phyloP scores from a whole-genome alignment of 768 basidiomycete species.

The Trametes maxima region DNA sequence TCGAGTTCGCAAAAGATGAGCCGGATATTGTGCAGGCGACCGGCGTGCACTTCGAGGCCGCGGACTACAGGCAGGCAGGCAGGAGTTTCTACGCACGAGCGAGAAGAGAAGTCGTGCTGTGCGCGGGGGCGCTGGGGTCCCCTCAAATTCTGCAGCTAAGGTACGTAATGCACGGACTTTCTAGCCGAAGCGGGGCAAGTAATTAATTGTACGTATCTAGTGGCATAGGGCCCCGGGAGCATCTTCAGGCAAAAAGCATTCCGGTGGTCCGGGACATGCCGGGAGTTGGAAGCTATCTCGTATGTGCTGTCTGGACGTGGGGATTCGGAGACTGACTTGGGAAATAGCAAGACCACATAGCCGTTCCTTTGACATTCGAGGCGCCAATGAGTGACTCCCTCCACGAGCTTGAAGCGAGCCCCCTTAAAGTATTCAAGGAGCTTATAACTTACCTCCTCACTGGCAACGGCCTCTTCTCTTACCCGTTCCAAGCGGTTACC shows the following conservation, averaged over 20 bases:
- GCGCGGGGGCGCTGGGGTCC: constrained; percentile 20
- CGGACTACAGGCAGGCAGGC: constrained; percentile 10
- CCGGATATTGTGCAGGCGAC: background rate
- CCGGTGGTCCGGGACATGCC: constrained; percentile 24
- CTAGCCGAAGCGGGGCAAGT: background rate
- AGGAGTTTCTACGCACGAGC: constrained; percentile 14
- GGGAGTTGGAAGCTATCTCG: constrained; percentile 31
- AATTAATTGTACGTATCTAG: background rate
- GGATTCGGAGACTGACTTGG: background rate
- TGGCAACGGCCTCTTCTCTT: constrained; percentile 34
- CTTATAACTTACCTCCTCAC: constrained; percentile 36
- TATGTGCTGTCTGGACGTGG: background rate
- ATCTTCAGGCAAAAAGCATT: constrained; percentile 26
- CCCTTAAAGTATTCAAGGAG: constrained; percentile 31
- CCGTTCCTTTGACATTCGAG: constrained; percentile 36
- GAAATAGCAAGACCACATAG: constrained; percentile 43
- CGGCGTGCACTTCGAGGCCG: constrained; percentile 11
- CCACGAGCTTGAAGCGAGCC: constrained; percentile 28
- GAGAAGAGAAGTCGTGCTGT: constrained; percentile 23
- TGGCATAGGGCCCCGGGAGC: constrained; percentile 29
- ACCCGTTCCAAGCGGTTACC: constrained; percentile 11
- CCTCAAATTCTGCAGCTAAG: constrained; percentile 28
- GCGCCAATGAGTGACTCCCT: constrained; percentile 38
- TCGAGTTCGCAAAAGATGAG: background rate
- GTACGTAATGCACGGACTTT: background rate